Base-by-base conservation (phyloP, 2,329 filamentous ascomycete species). In the Nemania abortiva region DNA sequence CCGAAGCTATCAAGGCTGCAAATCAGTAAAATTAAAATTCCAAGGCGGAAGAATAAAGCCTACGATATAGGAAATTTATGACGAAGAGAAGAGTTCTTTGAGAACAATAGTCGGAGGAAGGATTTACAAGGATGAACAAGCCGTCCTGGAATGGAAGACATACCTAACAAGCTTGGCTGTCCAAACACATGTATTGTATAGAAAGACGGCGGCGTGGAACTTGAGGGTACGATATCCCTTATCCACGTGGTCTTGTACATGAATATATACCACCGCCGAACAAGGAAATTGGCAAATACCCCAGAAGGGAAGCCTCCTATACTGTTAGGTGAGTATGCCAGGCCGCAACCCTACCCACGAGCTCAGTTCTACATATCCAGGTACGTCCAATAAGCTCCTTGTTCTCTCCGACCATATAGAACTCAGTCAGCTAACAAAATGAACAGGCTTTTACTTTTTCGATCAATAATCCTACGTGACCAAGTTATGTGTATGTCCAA, bases 1-100 rank as follows among this genome's bases (percentile, higher is more conserved):
- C 82, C 49, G 82, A 84, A 47, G 81, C 81, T 61, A 79, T 85
- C 75, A 82, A 79, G 76, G 74, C 78, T 59, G 77, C 78, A 50
- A 77, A 77, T 66, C 66, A 77, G 63, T 77, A 75, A 74, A 63
- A 39, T 10, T 42, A 45, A 27, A 59, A 57, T n/a, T 3, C 22
- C 13, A 11, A 50, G 55, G 15, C 49, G 11, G 29, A 50, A 64
- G n/a, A 24, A 37, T 54, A 15, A 15, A 45, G 18, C 39, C 11
- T 18, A 45, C 15, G 24, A 18, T 7, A 61, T 53, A 31, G 22
- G 4, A 39, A 24, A 39, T 2, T 55, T 37, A 37, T 3, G 18
- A 18, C 13, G 1, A 24, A 10, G 24, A 42, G 6, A 20, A 24
- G 49, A 20, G 24, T 60, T 5, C 6, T 52, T 18, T 49, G 66